A percentile compares a stretch with the other conserved stretches of the same genome.
Conservation (phyloP, 164 flowering plant genomes). For the Sextonia rubra region DNA sequence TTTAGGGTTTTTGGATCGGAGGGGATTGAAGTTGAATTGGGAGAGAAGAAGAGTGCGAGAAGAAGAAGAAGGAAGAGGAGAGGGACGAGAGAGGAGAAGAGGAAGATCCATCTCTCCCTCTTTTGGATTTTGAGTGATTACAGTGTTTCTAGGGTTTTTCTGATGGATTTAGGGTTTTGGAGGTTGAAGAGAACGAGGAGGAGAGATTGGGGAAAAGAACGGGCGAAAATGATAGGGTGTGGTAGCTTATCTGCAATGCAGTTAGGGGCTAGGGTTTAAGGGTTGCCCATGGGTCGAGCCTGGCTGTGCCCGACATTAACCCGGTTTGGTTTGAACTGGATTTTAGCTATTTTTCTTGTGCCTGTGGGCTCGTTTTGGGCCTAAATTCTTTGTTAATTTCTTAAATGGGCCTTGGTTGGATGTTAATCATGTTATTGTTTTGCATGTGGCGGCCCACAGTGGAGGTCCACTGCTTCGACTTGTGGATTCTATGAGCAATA, state of each 20-base stretch:
- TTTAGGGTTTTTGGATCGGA: constrained; percentile 19
- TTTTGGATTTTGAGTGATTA: background rate
- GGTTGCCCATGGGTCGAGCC: background rate
- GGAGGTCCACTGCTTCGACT: too few relatives aligned
- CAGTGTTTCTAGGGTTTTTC: constrained; percentile 10
- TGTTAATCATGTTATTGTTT: too few relatives aligned
- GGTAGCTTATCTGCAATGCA: background rate
- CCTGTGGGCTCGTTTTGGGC: too few relatives aligned
- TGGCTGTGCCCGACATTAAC: too few relatives aligned
- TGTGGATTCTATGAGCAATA: too few relatives aligned
- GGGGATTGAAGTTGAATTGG: constrained; percentile 23
- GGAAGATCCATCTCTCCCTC: constrained; percentile 32
- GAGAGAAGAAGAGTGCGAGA: constrained; percentile 18
- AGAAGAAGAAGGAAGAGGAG: constrained; percentile 17
- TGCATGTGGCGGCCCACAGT: too few relatives aligned
- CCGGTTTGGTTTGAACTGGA: too few relatives aligned
- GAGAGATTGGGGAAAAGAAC: background rate
- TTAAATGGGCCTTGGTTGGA: too few relatives aligned
- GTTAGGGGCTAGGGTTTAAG: background rate
- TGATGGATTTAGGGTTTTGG: background rate
- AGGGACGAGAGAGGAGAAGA: constrained; percentile 21
- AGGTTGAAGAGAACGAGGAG: background rate
- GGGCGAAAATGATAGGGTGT: too few relatives aligned
- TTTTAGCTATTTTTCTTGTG: too few relatives aligned
- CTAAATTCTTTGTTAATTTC: too few relatives aligned